Evolutionary conservation across 2,329 filamentous ascomycete genomes (phyloP).

Genomic region (Claviceps cyperi): DNA sequence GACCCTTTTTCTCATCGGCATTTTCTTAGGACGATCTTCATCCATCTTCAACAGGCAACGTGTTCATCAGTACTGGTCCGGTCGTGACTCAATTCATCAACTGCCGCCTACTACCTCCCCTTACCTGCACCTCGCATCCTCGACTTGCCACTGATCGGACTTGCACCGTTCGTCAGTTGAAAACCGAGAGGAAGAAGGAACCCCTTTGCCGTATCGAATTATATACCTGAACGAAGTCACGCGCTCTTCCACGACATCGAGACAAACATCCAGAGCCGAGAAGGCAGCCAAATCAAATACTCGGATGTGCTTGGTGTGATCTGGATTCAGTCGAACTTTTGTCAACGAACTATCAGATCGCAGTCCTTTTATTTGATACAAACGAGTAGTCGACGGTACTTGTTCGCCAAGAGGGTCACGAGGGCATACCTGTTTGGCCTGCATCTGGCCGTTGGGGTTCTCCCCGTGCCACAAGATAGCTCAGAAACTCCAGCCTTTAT

Average conservation of each 20-base stretch:
- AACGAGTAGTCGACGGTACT: background rate
- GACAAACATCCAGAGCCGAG: background rate
- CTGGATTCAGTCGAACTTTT: background rate
- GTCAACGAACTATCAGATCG: background rate
- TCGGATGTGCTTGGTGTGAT: background rate
- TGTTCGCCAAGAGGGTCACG: constrained; percentile 2
- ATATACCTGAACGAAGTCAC: background rate
- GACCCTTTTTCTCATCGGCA: constrained; percentile 23
- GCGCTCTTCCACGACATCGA: background rate
- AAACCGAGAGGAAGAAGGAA: constrained; percentile 21
- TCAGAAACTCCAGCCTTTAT: background rate
- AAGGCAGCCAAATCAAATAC: background rate
- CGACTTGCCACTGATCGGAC: constrained; percentile 9
- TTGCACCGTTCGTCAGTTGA: background rate
- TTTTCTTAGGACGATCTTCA: constrained; percentile 12
- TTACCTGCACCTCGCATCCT: constrained; percentile 10
- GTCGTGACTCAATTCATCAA: constrained; percentile 2
- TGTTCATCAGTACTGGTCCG: background rate
- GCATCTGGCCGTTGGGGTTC: constrained; percentile 14
- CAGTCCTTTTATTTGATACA: background rate
- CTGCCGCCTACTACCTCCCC: constrained; percentile 11
- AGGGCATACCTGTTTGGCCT: constrained; percentile 1
- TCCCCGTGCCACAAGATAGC: constrained; percentile 9
- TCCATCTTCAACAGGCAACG: background rate
- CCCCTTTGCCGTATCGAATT: constrained; percentile 1